Evolutionary conservation across 2,329 filamentous ascomycete species (phyloP).

Genomic region (Colletotrichum gloeosporioides): DNA sequence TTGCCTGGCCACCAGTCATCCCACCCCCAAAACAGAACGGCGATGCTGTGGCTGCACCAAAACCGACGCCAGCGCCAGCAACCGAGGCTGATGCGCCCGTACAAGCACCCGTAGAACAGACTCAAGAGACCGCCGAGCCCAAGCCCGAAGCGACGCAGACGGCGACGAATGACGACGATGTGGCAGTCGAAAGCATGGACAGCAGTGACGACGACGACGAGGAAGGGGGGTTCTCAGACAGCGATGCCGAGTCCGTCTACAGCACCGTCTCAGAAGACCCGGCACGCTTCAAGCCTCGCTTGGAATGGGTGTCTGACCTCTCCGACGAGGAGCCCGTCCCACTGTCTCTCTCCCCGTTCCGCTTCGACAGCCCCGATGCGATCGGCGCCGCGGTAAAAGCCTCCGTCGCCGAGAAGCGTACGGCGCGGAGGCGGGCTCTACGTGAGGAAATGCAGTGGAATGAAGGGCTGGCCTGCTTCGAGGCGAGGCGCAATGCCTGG

Average conservation of each 20-base stretch:
- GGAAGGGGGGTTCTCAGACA: slow-evolving; percentile 47
- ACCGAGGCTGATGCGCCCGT: background rate
- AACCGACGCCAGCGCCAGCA: background rate
- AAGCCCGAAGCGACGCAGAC: background rate
- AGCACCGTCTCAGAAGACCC: slow-evolving; percentile 63
- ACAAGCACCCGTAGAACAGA: background rate
- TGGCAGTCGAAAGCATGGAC: slow-evolving; percentile 2
- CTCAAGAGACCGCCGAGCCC: background rate
- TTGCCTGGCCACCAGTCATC: slow-evolving; percentile 55
- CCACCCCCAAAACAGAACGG: background rate
- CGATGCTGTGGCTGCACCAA: background rate
- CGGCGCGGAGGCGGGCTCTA: slow-evolving; percentile 60
- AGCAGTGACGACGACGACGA: slow-evolving; percentile 34
- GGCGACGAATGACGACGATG: background rate
- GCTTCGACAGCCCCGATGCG: slow-evolving; percentile 55
- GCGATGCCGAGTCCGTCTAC: slow-evolving; percentile 56
- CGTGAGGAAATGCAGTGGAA: slow-evolving; percentile 79
- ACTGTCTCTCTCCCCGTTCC: slow-evolving; percentile 49
- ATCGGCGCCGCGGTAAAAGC: slow-evolving; percentile 47
- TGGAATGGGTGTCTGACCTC: slow-evolving; percentile 64
- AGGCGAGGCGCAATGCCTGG: slow-evolving; percentile 81
- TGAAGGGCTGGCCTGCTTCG: slow-evolving; percentile 80
- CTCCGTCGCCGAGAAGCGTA: slow-evolving; percentile 53
- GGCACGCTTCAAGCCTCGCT: slow-evolving; percentile 52
- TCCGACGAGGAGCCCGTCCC: slow-evolving; percentile 51